These are phyloP conservation scores for Cytauxzoon felis DNA, from an alignment of 169 alveolate genomes.

Conservation along the genomic window DNA sequence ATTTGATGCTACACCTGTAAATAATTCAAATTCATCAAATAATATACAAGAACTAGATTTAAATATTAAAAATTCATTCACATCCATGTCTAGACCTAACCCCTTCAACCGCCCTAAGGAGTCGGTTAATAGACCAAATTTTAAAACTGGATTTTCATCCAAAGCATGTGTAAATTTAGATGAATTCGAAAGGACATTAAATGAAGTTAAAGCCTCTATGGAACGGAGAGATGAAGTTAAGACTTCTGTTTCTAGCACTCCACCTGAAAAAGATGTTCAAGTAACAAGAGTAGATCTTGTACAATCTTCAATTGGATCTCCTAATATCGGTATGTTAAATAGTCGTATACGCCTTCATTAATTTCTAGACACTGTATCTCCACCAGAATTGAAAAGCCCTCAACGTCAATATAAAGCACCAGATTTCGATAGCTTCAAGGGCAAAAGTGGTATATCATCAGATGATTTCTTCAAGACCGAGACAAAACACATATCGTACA, in stretches of 20 bases:
- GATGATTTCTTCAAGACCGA: slow-evolving; percentile 70
- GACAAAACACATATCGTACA: slow-evolving; percentile 16
- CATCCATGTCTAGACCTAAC: too few relatives aligned
- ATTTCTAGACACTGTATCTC: neutral
- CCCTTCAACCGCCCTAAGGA: too few relatives aligned
- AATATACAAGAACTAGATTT: too few relatives aligned
- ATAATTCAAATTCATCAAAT: too few relatives aligned
- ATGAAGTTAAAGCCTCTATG: too few relatives aligned
- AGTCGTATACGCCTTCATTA: neutral
- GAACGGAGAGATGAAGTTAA: too few relatives aligned
- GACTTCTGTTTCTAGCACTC: neutral
- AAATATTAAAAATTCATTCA: too few relatives aligned
- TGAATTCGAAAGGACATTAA: neutral
- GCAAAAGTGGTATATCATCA: slow-evolving; percentile 64
- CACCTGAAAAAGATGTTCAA: neutral
- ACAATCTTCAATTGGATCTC: neutral
- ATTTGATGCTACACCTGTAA: too few relatives aligned
- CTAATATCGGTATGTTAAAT: neutral
- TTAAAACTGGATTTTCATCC: neutral
- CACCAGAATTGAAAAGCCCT: neutral
- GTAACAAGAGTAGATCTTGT: neutral
- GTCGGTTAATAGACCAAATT: too few relatives aligned
- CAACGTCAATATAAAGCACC: slow-evolving; percentile 1
- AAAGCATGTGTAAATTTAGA: neutral
- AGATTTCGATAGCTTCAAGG: slow-evolving; percentile 65